A percentile compares a stretch with the other conserved stretches of the same genome.
phyloP scores from a whole-genome alignment of 2,329 filamentous ascomycete species.

The Stachybotrys chartarum region DNA sequence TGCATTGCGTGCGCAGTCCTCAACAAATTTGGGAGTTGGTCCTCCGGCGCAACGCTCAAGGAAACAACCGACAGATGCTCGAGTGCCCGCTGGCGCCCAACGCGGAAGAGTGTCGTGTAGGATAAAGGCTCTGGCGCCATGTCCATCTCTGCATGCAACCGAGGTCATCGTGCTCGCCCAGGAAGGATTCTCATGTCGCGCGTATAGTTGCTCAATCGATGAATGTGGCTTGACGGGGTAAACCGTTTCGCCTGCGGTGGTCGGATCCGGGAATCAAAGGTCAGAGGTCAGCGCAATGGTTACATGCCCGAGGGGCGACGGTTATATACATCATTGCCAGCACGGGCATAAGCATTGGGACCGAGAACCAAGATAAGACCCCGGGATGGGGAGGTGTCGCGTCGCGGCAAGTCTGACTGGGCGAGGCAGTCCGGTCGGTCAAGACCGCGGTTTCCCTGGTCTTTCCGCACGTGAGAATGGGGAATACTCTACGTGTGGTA shows the following conservation, averaged over 20 bases:
- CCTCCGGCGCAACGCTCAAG: no score
- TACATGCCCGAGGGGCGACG: not conserved
- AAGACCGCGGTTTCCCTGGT: no score
- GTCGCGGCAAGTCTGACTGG: not conserved
- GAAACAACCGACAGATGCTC: not conserved
- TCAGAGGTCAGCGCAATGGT: not conserved
- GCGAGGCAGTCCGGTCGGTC: not conserved
- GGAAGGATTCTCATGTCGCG: not conserved
- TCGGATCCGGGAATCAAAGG: not conserved
- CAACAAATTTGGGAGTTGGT: no score
- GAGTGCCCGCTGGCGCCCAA: not conserved
- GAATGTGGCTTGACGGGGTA: no score
- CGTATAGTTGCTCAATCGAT: no score
- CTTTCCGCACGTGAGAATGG: no score
- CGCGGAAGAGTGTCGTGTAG: not conserved
- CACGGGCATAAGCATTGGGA: not conserved
- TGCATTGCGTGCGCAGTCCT: not conserved
- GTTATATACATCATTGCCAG: not conserved
- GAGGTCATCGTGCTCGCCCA: not conserved
- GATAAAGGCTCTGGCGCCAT: not conserved
- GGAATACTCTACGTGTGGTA: no score
- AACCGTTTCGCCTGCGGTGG: no score
- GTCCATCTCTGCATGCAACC: not conserved
- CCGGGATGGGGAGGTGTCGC: not conserved
- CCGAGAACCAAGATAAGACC: not conserved